phyloP scores from a whole-genome alignment of 2,329 filamentous ascomycete species.

The Botrytis sinoallii region DNA sequence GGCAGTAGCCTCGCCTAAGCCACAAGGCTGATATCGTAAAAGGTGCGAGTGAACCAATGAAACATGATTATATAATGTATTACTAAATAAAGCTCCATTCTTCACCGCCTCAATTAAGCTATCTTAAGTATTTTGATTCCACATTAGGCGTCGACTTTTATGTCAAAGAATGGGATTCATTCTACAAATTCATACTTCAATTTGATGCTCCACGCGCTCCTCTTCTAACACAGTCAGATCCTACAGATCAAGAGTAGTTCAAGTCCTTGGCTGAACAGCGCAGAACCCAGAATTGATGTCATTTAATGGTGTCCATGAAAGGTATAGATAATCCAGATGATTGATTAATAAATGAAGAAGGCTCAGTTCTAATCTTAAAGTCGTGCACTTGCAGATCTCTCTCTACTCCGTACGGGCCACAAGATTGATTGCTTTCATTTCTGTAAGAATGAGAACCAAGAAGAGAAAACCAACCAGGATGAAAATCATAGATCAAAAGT shows the following conservation, averaged over 20 bases:
- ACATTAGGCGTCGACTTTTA: not conserved
- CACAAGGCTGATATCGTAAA: not conserved
- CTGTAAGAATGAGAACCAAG: not conserved
- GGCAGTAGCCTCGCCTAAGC: not conserved
- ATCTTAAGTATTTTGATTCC: not conserved
- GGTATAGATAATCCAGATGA: not conserved
- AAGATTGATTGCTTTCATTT: too few relatives aligned
- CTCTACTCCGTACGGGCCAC: not conserved
- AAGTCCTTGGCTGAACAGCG: not conserved
- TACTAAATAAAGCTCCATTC: not conserved
- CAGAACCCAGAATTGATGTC: not conserved
- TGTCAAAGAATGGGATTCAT: slow-evolving; percentile 4
- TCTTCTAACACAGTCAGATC: not conserved
- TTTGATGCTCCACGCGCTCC: not conserved
- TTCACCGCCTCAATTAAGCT: not conserved
- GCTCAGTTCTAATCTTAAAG: not conserved
- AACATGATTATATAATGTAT: not conserved
- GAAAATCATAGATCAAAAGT: not conserved
- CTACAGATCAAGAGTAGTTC: not conserved
- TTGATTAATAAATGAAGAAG: not conserved
- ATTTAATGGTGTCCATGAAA: not conserved
- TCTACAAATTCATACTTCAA: not conserved
- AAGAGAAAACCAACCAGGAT: not conserved
- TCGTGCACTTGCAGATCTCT: not conserved
- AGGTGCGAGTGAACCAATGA: not conserved